Conservation (phyloP, 2,329 filamentous ascomycete species). For the Cladophialophora exuberans region DNA sequence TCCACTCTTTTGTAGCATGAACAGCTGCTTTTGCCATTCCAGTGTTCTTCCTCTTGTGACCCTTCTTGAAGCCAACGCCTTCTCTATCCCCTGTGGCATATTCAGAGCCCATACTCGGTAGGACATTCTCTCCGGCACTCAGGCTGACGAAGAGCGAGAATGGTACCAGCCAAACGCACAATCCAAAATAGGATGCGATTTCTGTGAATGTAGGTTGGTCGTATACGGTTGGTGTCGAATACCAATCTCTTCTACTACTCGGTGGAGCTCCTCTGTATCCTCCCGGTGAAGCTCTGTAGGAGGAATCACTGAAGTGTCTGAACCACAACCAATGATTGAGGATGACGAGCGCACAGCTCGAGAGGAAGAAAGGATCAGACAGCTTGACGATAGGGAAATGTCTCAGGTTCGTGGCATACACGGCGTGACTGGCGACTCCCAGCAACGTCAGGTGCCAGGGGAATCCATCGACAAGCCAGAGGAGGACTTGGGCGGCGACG, state of each 20-base stretch:
- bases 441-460: constrained; percentile 74
- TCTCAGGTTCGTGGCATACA: constrained; percentile 87
- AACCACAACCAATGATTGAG: constrained; percentile 97
- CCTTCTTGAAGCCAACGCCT: constrained; percentile 33
- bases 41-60: constrained; percentile 54
- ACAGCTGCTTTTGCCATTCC: constrained; percentile 68
- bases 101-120: constrained; percentile 87
- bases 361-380: constrained; percentile 81
- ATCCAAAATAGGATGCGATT: constrained; percentile 92
- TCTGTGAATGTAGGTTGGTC: constrained; percentile 82
- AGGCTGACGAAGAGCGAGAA: constrained; percentile 94
- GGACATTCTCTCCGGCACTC: constrained; percentile 90
- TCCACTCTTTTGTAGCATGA: constrained; percentile 62
- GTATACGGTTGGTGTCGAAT: constrained; percentile 44
- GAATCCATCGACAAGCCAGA: constrained; percentile 83
- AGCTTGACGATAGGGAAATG: constrained; percentile 79
- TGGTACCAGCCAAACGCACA: constrained; percentile 95
- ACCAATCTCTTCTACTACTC: constrained; percentile 29
- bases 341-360: constrained; percentile 82
- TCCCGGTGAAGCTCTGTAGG: constrained; percentile 43
- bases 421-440: constrained; percentile 76
- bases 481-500: constrained; percentile 71
- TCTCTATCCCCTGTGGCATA: constrained; percentile 60
- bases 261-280: constrained; percentile 50
- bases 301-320: constrained; percentile 74